Evolutionary conservation across 2,329 filamentous ascomycete genomes (phyloP).

Genomic region (Clonostachys sp.): DNA sequence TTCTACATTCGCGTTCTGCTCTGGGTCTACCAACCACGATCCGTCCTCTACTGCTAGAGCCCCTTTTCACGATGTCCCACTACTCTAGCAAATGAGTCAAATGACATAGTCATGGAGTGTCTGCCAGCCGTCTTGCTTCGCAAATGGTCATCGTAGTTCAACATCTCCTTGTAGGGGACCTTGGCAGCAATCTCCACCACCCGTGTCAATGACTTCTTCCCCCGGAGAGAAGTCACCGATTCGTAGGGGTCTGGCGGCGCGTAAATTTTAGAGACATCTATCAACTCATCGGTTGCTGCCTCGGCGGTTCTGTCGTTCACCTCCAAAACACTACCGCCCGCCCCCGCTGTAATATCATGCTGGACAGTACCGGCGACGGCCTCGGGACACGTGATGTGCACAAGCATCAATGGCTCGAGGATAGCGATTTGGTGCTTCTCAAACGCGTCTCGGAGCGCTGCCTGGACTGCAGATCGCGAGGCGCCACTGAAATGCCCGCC

Average conservation of each 20-base stretch:
- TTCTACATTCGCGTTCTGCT: no score
- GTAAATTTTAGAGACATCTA: constrained; percentile 76
- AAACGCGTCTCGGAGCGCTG: constrained; percentile 61
- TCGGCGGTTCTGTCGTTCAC: constrained; percentile 51
- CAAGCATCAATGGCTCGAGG: constrained; percentile 92
- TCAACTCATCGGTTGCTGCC: constrained; percentile 29
- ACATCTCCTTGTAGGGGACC: constrained; percentile 94
- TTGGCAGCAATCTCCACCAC: constrained; percentile 71
- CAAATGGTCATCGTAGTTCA: constrained; percentile 86
- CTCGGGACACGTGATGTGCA: constrained; percentile 82
- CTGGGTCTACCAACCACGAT: no score
- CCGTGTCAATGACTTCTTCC: constrained; percentile 41
- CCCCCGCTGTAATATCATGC: constrained; percentile 71
- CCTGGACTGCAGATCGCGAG: constrained; percentile 58
- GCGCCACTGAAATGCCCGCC: constrained; percentile 65
- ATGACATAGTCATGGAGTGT: constrained; percentile 54
- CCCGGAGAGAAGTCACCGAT: constrained; percentile 50
- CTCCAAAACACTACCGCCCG: constrained; percentile 69
- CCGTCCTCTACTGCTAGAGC: constrained; percentile 21
- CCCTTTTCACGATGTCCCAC: constrained; percentile 49
- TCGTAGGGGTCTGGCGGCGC: constrained; percentile 81
- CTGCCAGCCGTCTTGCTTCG: constrained; percentile 84
- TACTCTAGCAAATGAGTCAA: constrained; percentile 53
- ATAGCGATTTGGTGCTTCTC: constrained; percentile 54
- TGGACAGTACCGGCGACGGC: constrained; percentile 74